Conservation (phyloP, 2,329 filamentous ascomycete genomes). For the Alternaria conjuncta region DNA sequence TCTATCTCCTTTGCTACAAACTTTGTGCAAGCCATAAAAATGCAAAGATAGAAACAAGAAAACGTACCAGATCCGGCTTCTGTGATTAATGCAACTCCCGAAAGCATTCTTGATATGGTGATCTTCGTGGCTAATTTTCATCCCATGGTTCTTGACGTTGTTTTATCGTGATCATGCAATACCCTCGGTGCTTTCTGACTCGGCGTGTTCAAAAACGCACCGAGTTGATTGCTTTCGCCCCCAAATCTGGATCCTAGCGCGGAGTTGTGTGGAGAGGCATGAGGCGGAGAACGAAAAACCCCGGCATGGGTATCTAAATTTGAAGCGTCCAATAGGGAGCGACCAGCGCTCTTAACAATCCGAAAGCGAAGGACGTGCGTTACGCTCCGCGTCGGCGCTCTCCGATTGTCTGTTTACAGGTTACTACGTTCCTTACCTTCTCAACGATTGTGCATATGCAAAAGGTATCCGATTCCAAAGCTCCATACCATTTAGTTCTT, state of each 20-base stretch:
- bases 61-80: constrained; percentile 15
- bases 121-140: constrained; percentile 6
- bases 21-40: not conserved
- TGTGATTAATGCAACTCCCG: constrained; percentile 14
- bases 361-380: not conserved
- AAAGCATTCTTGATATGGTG: constrained; percentile 9
- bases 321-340: not conserved
- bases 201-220: constrained; percentile 1
- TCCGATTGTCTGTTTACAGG: not conserved
- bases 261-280: not conserved
- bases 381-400: not conserved
- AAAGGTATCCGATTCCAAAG: not conserved
- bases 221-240: not conserved
- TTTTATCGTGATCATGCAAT: constrained; percentile 12
- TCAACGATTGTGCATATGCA: not conserved
- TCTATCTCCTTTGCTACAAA: not conserved
- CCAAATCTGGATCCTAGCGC: not conserved
- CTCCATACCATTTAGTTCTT: not conserved
- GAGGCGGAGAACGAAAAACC: not conserved
- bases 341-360: not conserved
- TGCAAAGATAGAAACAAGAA: not conserved
- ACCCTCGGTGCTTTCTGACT: constrained; percentile 14
- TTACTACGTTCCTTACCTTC: not conserved
- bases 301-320: not conserved
- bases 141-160: constrained; percentile 1